Base-by-base conservation (phyloP, 1,284 basidiomycete species). In the Apiotrichum brassicae region DNA sequence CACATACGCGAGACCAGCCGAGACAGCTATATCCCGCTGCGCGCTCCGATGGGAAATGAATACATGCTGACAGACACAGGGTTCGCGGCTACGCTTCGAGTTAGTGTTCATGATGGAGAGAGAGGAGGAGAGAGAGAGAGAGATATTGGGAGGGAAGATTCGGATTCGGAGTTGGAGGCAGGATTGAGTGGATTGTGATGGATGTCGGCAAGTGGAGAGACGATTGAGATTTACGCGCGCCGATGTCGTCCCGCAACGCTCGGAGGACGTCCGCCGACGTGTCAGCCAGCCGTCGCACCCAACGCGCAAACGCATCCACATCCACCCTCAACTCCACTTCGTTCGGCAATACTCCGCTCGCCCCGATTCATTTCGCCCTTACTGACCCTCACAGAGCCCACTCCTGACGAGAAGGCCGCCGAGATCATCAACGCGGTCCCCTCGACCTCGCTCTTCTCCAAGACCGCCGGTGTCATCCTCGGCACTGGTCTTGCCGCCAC, bases 381-480 rank as follows among this genome's bases (percentile, higher is more conserved):
- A 13, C 36, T 38, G 46, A 40, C 36, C 30, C 35, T 6, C 24
- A 18, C 59, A 73, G 69, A 73, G 61, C 70, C 65, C 33, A 63
- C 85, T n/a, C 91, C 94, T 48, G 82, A 86, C 49, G 82, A 94
- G 74, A 87, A 87, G 66, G 95, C 94, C 46, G 82, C 85, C 44
- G 83, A 93, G 68, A 82, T 98, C 66, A 84, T 98, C 69, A 85
- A 95, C 77, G 83, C 83, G 70, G 81, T 97, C 57, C 95, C 94
- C 43, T 91, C 90, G 47, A 87, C 87, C 59, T 87, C 87, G 34
- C 80, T 97, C 74, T 80, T 94, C 77, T 89, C 91, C 73, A 97
- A 97, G 80, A 94, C 88, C 46, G 90, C 91, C 58, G 84, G 87
- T 57, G 85, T 93, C 66, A 79, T 95, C 66, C 83, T 97, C 56